Conservation (phyloP, 2,329 filamentous ascomycete genomes). For the Herpotrichia juniperi region DNA sequence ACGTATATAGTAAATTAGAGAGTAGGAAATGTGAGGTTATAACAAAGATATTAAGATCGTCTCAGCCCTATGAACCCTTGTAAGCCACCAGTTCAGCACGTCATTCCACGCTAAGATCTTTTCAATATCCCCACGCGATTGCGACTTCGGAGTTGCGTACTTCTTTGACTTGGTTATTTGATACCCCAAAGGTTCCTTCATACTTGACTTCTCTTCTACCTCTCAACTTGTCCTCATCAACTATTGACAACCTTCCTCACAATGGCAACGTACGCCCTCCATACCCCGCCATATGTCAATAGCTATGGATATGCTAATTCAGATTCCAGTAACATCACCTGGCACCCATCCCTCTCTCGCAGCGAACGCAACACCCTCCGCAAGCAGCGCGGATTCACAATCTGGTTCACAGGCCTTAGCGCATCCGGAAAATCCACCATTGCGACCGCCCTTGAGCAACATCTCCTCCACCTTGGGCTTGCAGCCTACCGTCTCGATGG, state of each 20-base stretch:
- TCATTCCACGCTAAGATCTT: neutral
- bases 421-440: conserved; percentile 98
- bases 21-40: neutral
- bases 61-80: neutral
- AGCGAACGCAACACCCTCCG: conserved; percentile 75
- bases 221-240: neutral
- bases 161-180: no score
- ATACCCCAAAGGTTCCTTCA: neutral
- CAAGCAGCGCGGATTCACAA: conserved; percentile 87
- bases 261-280: conserved; percentile 13
- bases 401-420: conserved; percentile 97
- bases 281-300: conserved; percentile 27
- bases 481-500: conserved; percentile 93
- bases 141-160: neutral
- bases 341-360: conserved; percentile 82
- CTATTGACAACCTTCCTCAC: neutral
- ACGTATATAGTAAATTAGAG: neutral
- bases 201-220: neutral
- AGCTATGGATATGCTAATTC: conserved; percentile 26
- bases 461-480: conserved; percentile 84
- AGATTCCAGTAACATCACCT: conserved; percentile 78
- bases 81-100: neutral
- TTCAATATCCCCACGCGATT: neutral
- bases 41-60: neutral
- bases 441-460: conserved; percentile 94